Percentiles rank a stretch among this genome's conserved stretches.
phyloP scores from a whole-genome alignment of 2,329 filamentous ascomycete genomes.

The Bipolaris sorokiniana region DNA sequence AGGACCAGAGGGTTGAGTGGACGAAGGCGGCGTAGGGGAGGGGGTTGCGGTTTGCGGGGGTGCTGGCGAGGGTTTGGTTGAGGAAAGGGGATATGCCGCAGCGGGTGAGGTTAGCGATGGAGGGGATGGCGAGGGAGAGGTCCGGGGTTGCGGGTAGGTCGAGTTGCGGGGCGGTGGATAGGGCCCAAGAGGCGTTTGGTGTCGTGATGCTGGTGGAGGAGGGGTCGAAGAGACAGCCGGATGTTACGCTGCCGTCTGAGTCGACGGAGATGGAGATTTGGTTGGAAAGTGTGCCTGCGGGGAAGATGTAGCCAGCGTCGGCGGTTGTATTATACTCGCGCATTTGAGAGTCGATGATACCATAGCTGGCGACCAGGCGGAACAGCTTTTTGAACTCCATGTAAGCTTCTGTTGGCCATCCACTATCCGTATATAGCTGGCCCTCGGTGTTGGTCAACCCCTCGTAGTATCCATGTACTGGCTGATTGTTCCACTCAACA shows the following conservation, averaged over 20 bases:
- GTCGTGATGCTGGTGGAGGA: constrained; percentile 49
- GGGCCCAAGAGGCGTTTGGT: constrained; percentile 58
- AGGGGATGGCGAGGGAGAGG: constrained; percentile 29
- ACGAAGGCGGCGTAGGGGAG: constrained; percentile 59
- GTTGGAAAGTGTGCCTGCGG: constrained; percentile 50
- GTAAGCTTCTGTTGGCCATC: constrained; percentile 68
- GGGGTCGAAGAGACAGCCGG: constrained; percentile 62
- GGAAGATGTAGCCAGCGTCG: constrained; percentile 63
- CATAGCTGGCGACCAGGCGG: constrained; percentile 63
- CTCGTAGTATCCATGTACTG: constrained; percentile 61
- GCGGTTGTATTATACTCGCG: constrained; percentile 59
- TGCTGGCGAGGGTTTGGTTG: constrained; percentile 61
- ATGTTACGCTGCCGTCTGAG: constrained; percentile 52
- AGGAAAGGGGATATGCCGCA: constrained; percentile 68
- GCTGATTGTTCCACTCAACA: constrained; percentile 48
- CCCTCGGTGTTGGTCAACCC: constrained; percentile 47
- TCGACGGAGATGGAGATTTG: constrained; percentile 40
- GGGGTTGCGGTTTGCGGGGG: constrained; percentile 57
- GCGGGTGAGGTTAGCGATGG: constrained; percentile 52
- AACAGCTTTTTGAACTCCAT: constrained; percentile 61
- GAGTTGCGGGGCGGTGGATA: constrained; percentile 27
- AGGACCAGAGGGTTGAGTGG: constrained; percentile 64
- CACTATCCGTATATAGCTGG: constrained; percentile 58
- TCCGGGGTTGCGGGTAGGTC: constrained; percentile 31
- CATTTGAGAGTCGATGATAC: constrained; percentile 64